Evolutionary conservation across 768 basidiomycete genomes (phyloP).

Genomic region (Termitomyces bulborhizus): DNA sequence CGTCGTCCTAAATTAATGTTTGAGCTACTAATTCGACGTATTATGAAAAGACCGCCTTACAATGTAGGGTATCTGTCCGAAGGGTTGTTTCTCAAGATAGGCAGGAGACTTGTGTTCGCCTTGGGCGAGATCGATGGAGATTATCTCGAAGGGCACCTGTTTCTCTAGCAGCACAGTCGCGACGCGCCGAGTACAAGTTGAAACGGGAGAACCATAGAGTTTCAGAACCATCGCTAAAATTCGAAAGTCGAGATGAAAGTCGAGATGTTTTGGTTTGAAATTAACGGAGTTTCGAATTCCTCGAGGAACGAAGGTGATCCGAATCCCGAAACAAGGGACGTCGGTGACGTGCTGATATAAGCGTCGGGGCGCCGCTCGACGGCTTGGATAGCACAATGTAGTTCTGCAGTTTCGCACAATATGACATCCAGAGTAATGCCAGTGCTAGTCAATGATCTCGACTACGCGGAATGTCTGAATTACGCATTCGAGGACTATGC

Average conservation of each 20-base stretch:
- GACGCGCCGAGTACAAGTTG: conserved; percentile 44
- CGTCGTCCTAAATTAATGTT: conserved; percentile 11
- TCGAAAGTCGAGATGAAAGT: not conserved
- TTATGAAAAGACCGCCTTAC: conserved; percentile 17
- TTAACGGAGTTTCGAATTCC: too few species aligned
- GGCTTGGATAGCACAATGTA: too few species aligned
- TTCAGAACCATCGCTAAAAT: conserved; percentile 35
- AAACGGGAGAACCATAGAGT: conserved; percentile 32
- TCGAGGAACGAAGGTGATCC: too few species aligned
- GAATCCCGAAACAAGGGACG: too few species aligned
- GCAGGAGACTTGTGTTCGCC: conserved; percentile 33
- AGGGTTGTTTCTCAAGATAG: conserved; percentile 40
- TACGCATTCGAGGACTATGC: too few species aligned
- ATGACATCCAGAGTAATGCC: too few species aligned
- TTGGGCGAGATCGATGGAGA: conserved; percentile 32
- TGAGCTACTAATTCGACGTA: too few species aligned
- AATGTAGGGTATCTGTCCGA: conserved; percentile 34
- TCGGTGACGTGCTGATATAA: too few species aligned
- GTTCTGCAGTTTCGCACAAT: too few species aligned
- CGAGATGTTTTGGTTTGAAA: not conserved
- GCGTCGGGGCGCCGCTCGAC: too few species aligned
- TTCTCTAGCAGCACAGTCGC: conserved; percentile 39
- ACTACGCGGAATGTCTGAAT: too few species aligned
- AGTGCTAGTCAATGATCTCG: too few species aligned
- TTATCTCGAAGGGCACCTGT: conserved; percentile 39